Evolutionary conservation across 2,329 filamentous ascomycete species (phyloP), one percentile per base, ranked within the genome.

Genomic region (Paraconiothyrium brasiliense): DNA sequence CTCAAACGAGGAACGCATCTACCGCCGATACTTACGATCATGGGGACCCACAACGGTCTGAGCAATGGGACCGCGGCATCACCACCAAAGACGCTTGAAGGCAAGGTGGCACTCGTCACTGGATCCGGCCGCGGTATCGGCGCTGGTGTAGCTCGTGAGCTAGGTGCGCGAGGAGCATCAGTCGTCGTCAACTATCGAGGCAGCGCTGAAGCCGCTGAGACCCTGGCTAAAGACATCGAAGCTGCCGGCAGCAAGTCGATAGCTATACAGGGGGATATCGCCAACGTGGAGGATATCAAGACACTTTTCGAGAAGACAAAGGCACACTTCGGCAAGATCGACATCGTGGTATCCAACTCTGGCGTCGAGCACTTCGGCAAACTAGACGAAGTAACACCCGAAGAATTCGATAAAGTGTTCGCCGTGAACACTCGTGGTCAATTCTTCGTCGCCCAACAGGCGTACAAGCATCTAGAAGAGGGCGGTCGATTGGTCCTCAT

Each of bases 361-460:
- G 86, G 85, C 4, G 78, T 79, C 27, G 84, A 82, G 0, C 82
- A 86, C 60, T 82, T 83, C 39, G 68, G 67, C 30, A 66, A 71
- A 79, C 82, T 86, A 0, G 88, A 87, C 0, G 81, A 87, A 1
- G 88, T 90, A 2, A 87, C 86, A 0, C 86, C 89, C 54, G 78
- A 79, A 5, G 88, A 90, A 44, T 90, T 88, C 61, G 87, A 90
- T 67, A 80, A 84, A 39, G 85, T 89, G 46, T 87, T 90, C 74
- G 82, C 82, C 48, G 86, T 90, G 63, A 90, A 90, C 64, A 63
- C 43, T 46, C 43, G 48, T 16, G 65, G 60, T 5, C 66, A 68
- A 50, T 67, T 61, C 54, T 64, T 67, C 35, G 66, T 69, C 8
- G 62, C 66, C 14, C 61, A 61, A 11, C 49, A 67, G 47, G 65